Evolutionary conservation across 2,329 filamentous ascomycete genomes (phyloP), one percentile per base, ranked within the genome.

Genomic region (Nemania sp.): DNA sequence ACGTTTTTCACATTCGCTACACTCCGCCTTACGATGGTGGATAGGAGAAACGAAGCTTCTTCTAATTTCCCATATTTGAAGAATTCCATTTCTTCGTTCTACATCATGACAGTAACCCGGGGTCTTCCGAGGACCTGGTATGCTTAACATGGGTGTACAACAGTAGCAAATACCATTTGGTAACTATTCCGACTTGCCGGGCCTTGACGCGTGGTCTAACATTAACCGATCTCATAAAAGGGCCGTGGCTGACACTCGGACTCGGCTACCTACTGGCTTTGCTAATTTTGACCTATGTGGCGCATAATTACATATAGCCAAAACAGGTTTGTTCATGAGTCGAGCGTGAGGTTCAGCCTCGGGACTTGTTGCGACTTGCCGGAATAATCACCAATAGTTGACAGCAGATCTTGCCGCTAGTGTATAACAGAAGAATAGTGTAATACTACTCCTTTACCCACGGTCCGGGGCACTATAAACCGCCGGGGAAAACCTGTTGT

Each of bases 1-100:
- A 56, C 54, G 54, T 56, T 56, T 56, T 56, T 43, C n/a, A 5
- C 11, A n/a, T 11, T 14, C n/a, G n/a, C n/a, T n/a, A n/a, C n/a
- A n/a, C n/a, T n/a, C n/a, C n/a, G n/a, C n/a, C n/a, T n/a, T n/a
- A n/a, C n/a, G n/a, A n/a, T n/a, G n/a, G 49, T 48, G 45, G 54
- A 34, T 56, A 56, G 40, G 11, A 22, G 28, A 37, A 42, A 15
- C 30, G 33, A 39, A 7, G 12, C 20, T 31, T 41, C 41, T 33
- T 41, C 23, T 48, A 49, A 50, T 50, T 54, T 54, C 46, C 52
- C 52, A 50, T 28, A 26, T 5, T 17, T 34, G 22, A 34, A 17
- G 19, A 19, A 6, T 17, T 36, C 33, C 33, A n/a, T 20, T 37
- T 8, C 17, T 37, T 37, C 34, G 22, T 37, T 37, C n/a, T 20